Evolutionary conservation across 192 early-diverging fungal genomes (phyloP).

Genomic region (Chytriomyces sp.): DNA sequence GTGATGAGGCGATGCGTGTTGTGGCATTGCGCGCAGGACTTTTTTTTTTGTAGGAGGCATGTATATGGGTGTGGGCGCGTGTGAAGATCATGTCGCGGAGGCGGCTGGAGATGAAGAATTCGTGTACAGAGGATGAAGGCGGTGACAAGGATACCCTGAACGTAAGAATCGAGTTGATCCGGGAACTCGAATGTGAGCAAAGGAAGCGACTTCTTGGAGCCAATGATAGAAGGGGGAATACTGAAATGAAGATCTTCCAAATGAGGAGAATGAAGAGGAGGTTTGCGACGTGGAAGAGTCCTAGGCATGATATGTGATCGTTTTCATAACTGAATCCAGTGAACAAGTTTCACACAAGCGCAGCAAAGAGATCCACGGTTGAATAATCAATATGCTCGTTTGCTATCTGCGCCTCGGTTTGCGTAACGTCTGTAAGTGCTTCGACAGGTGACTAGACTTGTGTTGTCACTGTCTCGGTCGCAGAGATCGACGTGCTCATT

Average conservation of each 20-base stretch:
- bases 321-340: background rate
- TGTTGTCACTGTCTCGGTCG: too few relatives aligned
- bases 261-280: background rate
- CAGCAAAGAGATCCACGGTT: background rate
- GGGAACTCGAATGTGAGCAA: background rate
- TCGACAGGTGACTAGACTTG: too few relatives aligned
- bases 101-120: background rate
- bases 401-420: background rate
- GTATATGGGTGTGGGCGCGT: background rate
- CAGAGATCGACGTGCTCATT: too few relatives aligned
- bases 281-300: background rate
- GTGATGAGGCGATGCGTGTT: background rate
- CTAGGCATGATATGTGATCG: background rate
- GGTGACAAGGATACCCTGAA: background rate
- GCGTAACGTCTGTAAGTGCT: too few relatives aligned
- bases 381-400: background rate
- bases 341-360: background rate
- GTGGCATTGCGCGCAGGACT: background rate
- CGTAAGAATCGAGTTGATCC: background rate
- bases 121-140: background rate
- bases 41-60: background rate
- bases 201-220: background rate
- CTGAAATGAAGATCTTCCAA: background rate
- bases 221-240: background rate
- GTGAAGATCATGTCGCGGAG: background rate